A percentile compares a stretch with the other conserved stretches of the same genome.
Evolutionary conservation across 345 rosid genomes (phyloP).

Genomic region (Garcia nutans): DNA sequence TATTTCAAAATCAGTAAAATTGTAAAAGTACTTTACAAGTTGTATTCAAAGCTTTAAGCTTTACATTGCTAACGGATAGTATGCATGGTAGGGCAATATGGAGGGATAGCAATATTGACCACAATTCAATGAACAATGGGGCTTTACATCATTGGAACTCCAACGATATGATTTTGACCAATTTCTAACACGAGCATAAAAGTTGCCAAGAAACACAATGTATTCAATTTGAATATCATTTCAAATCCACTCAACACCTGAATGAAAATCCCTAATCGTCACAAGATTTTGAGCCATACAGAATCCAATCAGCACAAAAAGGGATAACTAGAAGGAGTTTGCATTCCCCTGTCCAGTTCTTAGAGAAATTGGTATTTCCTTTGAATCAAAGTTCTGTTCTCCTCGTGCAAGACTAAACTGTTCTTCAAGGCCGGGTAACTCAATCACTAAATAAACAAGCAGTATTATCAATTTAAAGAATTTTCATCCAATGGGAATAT

Average conservation of each 20-base stretch:
- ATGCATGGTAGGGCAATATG: neutral
- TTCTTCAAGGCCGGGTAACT: neutral
- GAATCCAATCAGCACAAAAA: neutral
- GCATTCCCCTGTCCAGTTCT: neutral
- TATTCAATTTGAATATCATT: neutral
- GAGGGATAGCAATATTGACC: neutral
- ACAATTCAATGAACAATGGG: neutral
- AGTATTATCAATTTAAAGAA: neutral
- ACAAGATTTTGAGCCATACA: neutral
- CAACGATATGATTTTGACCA: neutral
- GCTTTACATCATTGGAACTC: neutral
- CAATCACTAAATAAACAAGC: neutral
- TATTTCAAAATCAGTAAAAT: neutral
- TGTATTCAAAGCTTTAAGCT: neutral
- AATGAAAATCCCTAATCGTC: neutral
- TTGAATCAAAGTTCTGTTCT: neutral
- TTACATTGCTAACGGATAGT: neutral
- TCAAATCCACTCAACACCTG: neutral
- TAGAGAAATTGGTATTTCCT: neutral
- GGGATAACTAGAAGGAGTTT: neutral
- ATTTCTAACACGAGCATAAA: neutral
- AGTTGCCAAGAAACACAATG: neutral
- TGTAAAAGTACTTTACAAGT: neutral
- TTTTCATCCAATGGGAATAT: neutral
- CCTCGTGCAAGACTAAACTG: neutral